Base-by-base conservation (phyloP, 148 eudicot genomes). In the Rhododendron ferrugineum region DNA sequence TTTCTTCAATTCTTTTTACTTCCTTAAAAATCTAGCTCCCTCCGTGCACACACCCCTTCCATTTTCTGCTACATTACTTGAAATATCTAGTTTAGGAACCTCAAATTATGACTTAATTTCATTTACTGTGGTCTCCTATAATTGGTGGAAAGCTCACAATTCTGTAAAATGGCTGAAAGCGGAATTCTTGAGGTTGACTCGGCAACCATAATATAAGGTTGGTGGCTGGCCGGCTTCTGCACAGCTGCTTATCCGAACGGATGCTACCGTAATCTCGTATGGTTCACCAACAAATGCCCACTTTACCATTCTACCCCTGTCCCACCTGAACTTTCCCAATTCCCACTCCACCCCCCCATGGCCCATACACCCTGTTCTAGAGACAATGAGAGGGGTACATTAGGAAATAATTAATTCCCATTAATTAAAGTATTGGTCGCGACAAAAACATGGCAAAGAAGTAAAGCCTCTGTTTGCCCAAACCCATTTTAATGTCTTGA, bases 121-220 rank as follows among this genome's bases (percentile, higher is more conserved):
- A 15, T 5, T 54, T 16, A 16, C 60, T 54, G 16, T 16, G 20
- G 16, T 54, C 60, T 54, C 18, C 56, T 50, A 40, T 40, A 50
- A 50, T 13, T 79, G 85, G 83, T 81, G 40, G 36, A 62, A 23
- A 26, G 37, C 40, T 85, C 22, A 54, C 36, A 14, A 81, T 84
- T 66, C 16, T 34, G 26, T 74, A 36, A 40, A 73, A 47, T 46
- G 56, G 79, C 84, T 85, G 74, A 79, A 83, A 79, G 82, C 52
- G 73, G 80, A 78, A 30, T 81, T 79, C 23, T 64, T 23, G 89
- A 88, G 85, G 86, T 88, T 88, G 92, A 91, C 87, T 44, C 77
- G 22, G 64, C 88, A 91, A 90, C 93, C 77, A 89, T 84, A 78
- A 32, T 1, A 32, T 32, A 66, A 32, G 22, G 36, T 86, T 83